Evolutionary conservation across 2,329 filamentous ascomycete species (phyloP).

Genomic region (Exophiala mesophila): DNA sequence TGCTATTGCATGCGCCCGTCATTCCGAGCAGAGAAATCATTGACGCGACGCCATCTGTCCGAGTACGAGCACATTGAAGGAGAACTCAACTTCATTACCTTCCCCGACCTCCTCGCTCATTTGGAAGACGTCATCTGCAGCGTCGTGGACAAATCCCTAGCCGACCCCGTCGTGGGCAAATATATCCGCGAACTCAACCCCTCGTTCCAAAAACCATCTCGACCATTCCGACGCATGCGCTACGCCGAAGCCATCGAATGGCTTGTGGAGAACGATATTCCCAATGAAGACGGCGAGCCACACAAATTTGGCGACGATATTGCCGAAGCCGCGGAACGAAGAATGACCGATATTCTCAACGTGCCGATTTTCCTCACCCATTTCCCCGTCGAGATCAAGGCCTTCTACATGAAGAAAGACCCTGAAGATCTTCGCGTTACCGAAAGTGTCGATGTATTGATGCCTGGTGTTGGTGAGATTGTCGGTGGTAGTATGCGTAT

Average conservation of each 20-base stretch:
- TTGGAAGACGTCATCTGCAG: conserved; percentile 83
- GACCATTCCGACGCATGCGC: conserved; percentile 91
- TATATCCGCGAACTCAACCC: conserved; percentile 87
- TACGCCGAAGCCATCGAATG: conserved; percentile 93
- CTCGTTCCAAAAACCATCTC: conserved; percentile 71
- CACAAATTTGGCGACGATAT: conserved; percentile 97
- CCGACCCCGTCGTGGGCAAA: conserved; percentile 65
- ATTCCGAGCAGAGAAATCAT: conserved; percentile 93
- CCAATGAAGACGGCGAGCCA: conserved; percentile 75
- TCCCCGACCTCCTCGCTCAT: conserved; percentile 80
- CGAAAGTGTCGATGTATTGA: conserved; percentile 78
- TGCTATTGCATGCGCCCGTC: conserved; percentile 98
- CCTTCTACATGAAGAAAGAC: conserved; percentile 98
- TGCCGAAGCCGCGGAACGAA: conserved; percentile 91
- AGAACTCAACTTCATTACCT: conserved; percentile 92
- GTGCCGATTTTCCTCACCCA: conserved; percentile 92
- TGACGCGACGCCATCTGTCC: conserved; percentile 88
- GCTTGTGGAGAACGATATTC: conserved; percentile 82
- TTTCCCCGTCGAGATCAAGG: conserved; percentile 96
- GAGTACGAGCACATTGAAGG: conserved; percentile 98
- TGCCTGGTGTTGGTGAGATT: conserved; percentile 97
- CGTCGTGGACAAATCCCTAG: conserved; percentile 72
- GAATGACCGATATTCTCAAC: conserved; percentile 97
- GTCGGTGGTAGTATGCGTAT: conserved; percentile 97
- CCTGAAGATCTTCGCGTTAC: conserved; percentile 74